Evolutionary conservation across 306 rosid genomes (phyloP).

Genomic region (Malus orientalis): DNA sequence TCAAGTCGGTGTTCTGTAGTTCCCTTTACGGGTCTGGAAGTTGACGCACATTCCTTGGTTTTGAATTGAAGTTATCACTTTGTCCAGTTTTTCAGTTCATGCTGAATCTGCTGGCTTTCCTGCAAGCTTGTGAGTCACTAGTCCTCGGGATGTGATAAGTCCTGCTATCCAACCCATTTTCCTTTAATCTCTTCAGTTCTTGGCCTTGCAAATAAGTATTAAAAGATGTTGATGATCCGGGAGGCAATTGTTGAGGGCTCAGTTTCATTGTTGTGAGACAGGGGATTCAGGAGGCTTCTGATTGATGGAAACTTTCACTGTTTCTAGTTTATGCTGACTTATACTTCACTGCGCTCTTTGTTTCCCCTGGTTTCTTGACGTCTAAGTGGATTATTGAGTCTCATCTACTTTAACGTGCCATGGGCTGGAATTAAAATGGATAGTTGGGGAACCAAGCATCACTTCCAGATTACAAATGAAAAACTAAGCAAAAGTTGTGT

Average conservation of each 20-base stretch:
- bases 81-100: slow-evolving; percentile 10
- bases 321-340: slow-evolving; percentile 18
- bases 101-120: slow-evolving; percentile 17
- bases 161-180: slow-evolving; percentile 18
- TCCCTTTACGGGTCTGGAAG: slow-evolving; percentile 1
- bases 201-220: slow-evolving; percentile 11
- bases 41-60: slow-evolving; percentile 15
- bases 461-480: neutral
- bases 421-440: slow-evolving; percentile 14
- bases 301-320: slow-evolving; percentile 9
- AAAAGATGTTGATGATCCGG: slow-evolving; percentile 10
- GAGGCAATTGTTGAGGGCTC: slow-evolving; percentile 24
- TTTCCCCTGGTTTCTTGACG: slow-evolving; percentile 17
- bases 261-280: slow-evolving; percentile 4
- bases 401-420: slow-evolving; percentile 4
- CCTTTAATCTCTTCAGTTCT: slow-evolving; percentile 12
- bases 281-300: slow-evolving; percentile 1
- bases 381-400: slow-evolving; percentile 20
- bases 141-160: slow-evolving; percentile 20
- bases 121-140: slow-evolving; percentile 17
- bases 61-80: slow-evolving; percentile 7
- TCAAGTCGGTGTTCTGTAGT: neutral
- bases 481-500: neutral
- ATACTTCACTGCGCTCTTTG: slow-evolving; percentile 11
- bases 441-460: slow-evolving; percentile 1